Evolutionary conservation across 495 filamentous ascomycete genomes (phyloP).

Genomic region (Neurospora sp.): DNA sequence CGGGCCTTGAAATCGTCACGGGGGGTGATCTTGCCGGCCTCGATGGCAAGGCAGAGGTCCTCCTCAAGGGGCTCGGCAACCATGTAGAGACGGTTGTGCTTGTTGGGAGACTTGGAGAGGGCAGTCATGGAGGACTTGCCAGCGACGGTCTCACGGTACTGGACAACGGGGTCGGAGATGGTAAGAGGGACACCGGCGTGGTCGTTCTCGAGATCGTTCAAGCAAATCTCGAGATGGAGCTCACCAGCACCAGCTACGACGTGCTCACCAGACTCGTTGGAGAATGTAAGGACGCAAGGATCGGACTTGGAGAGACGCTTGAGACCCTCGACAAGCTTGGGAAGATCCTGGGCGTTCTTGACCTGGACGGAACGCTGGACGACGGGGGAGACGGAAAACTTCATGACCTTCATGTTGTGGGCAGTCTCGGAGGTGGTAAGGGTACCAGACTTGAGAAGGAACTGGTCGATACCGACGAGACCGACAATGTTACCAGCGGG

Average conservation of each 20-base stretch:
- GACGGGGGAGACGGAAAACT: conserved; percentile 99
- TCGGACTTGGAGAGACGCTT: conserved; percentile 99
- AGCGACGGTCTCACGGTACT: conserved; percentile 92
- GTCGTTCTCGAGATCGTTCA: conserved; percentile 99
- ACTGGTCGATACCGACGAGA: conserved; percentile 98
- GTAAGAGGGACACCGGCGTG: conserved; percentile 96
- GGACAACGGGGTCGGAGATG: conserved; percentile 93
- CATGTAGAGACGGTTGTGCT: conserved; percentile 99
- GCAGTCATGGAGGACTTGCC: conserved; percentile 82
- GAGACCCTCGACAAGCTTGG: conserved; percentile 99
- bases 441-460: conserved; percentile 99
- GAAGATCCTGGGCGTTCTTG: conserved; percentile 99
- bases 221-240: conserved; percentile 98
- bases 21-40: conserved; percentile 81
- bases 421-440: conserved; percentile 94
- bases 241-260: conserved; percentile 98
- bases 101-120: conserved; percentile 99
- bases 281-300: conserved; percentile 87
- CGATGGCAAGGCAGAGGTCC: conserved; percentile 84
- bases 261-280: conserved; percentile 91
- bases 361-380: conserved; percentile 98
- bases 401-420: conserved; percentile 99
- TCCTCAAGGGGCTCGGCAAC: conserved; percentile 80
- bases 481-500: conserved; percentile 99
- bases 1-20: conserved; percentile 99